phyloP scores from a whole-genome alignment of 192 early-diverging fungal genomes.

The Globomyces pollinis-pini region DNA sequence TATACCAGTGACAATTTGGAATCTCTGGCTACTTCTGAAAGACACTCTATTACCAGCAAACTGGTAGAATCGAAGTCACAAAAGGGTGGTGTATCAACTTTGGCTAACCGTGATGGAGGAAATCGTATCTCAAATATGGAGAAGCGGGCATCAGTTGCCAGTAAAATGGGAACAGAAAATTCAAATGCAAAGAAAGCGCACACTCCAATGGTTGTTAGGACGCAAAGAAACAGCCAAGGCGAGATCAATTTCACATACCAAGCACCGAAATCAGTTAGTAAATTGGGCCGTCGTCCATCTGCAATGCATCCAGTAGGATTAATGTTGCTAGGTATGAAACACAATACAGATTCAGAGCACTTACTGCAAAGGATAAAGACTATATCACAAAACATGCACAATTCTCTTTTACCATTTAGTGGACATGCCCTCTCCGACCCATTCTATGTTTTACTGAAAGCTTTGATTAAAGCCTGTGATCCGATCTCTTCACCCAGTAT shows the following conservation, averaged over 20 bases:
- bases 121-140: no score
- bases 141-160: no score
- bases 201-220: background rate
- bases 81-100: no score
- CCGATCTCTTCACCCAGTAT: background rate
- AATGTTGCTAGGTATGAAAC: background rate
- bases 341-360: background rate
- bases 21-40: background rate
- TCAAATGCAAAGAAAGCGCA: background rate
- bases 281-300: background rate
- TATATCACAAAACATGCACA: background rate
- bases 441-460: background rate
- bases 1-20: no score
- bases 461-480: background rate
- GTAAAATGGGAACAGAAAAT: no score
- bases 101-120: no score
- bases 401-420: background rate
- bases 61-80: no score
- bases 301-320: background rate
- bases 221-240: slow-evolving; percentile 8
- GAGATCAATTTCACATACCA: slow-evolving; percentile 1
- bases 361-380: background rate
- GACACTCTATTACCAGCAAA: background rate
- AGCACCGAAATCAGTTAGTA: background rate
- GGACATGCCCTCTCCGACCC: slow-evolving; percentile 1